These are phyloP conservation scores for Brasenia schreberi DNA, from an alignment of 164 flowering plant genomes.

Conservation along the genomic window DNA sequence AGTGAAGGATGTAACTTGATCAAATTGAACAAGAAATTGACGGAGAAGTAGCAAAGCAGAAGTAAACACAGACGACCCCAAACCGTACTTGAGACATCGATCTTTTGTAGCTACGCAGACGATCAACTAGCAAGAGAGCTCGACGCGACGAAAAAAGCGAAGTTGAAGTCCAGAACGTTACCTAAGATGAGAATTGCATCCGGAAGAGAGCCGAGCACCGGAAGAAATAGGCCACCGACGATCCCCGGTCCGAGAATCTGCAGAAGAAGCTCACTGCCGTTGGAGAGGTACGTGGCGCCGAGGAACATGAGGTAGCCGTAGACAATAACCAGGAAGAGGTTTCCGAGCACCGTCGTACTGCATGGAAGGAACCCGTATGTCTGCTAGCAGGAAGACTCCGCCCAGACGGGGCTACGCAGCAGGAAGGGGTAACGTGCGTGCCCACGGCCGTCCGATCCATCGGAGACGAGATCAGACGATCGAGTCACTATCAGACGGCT, in stretches of 20 bases:
- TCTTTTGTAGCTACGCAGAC: too few species aligned
- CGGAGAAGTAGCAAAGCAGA: too few species aligned
- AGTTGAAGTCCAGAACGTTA: constrained; percentile 6
- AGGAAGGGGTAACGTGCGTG: not conserved
- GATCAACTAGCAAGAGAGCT: too few species aligned
- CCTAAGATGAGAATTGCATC: constrained; percentile 88
- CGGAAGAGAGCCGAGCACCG: constrained; percentile 85
- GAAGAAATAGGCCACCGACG: constrained; percentile 81
- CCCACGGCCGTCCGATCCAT: not conserved
- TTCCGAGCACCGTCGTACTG: constrained; percentile 36
- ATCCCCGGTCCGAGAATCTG: constrained; percentile 83
- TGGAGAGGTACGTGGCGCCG: constrained; percentile 61
- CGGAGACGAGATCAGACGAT: not conserved
- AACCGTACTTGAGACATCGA: too few species aligned
- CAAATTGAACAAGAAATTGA: too few species aligned
- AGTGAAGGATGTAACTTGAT: too few species aligned
- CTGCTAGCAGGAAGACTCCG: constrained; percentile 28
- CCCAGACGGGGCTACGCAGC: not conserved
- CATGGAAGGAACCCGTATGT: constrained; percentile 66
- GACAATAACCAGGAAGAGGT: constrained; percentile 39
- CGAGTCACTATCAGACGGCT: not conserved
- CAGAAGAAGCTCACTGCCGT: constrained; percentile 75
- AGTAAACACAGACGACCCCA: too few species aligned
- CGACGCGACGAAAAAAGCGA: not conserved
- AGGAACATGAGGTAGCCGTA: constrained; percentile 64